Conservation (phyloP, 2,329 filamentous ascomycete species). For the Didymella arachidicola region DNA sequence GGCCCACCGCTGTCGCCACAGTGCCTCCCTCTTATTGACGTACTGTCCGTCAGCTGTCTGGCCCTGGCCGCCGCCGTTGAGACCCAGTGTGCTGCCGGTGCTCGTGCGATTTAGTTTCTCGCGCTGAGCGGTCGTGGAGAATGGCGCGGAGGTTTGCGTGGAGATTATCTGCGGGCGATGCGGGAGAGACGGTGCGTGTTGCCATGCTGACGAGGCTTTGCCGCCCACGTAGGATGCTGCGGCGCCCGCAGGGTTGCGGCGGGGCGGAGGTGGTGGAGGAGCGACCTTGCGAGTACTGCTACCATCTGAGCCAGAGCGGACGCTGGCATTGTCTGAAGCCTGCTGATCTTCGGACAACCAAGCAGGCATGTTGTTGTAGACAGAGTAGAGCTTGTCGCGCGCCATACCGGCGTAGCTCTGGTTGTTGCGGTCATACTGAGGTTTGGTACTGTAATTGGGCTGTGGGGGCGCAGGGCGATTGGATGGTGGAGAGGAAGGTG, state of each 20-base stretch:
- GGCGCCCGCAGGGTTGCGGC: constrained; percentile 48
- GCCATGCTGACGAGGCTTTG: constrained; percentile 48
- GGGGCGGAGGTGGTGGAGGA: constrained; percentile 48
- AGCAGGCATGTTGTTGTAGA: constrained; percentile 52
- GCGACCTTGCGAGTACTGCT: constrained; percentile 23
- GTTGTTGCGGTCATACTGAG: constrained; percentile 39
- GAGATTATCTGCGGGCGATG: constrained; percentile 35
- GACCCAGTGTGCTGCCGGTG: constrained; percentile 36
- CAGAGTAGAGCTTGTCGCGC: constrained; percentile 50
- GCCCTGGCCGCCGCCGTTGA: constrained; percentile 26
- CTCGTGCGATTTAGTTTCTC: constrained; percentile 37
- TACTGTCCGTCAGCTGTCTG: constrained; percentile 32
- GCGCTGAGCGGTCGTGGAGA: constrained; percentile 33
- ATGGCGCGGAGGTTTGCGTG: constrained; percentile 34
- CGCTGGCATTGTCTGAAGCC: constrained; percentile 19
- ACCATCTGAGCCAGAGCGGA: constrained; percentile 21
- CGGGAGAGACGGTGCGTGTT: constrained; percentile 42
- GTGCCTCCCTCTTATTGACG: constrained; percentile 72
- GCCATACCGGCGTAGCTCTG: constrained; percentile 50
- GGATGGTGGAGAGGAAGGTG: constrained; percentile 39
- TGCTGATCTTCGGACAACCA: constrained; percentile 36
- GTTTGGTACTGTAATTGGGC: constrained; percentile 34
- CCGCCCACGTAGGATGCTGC: constrained; percentile 51
- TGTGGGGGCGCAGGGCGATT: constrained; percentile 41
- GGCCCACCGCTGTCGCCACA: constrained; percentile 74